Evolutionary conservation across 805 yeast genomes (phyloP).

Genomic region (Komagataella pastoris): DNA sequence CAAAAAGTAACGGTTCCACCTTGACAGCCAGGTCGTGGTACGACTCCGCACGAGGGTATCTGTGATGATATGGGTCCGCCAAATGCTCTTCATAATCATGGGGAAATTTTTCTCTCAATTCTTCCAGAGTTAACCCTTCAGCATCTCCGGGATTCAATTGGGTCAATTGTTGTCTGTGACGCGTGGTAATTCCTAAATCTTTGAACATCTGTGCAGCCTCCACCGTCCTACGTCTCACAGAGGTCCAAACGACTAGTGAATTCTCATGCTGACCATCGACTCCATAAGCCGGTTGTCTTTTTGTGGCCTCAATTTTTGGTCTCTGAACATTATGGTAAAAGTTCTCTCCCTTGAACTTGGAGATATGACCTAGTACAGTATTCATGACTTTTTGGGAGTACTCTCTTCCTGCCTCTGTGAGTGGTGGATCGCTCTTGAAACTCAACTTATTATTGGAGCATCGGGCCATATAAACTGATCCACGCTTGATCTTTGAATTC

Average conservation of each 20-base stretch:
- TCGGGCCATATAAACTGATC: slow-evolving; percentile 87
- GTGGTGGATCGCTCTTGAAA: slow-evolving; percentile 68
- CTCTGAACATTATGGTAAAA: slow-evolving; percentile 10
- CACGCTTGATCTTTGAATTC: slow-evolving; percentile 79
- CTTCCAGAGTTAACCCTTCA: slow-evolving; percentile 51
- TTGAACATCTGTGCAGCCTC: slow-evolving; percentile 66
- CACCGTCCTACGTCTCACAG: slow-evolving; percentile 73
- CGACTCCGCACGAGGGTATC: slow-evolving; percentile 87
- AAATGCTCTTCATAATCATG: slow-evolving; percentile 52
- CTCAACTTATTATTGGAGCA: slow-evolving; percentile 47
- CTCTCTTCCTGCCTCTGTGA: slow-evolving; percentile 57
- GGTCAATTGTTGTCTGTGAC: slow-evolving; percentile 71
- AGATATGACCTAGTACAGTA: slow-evolving; percentile 29
- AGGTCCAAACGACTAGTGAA: slow-evolving; percentile 86
- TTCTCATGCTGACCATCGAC: slow-evolving; percentile 45
- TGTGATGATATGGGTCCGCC: slow-evolving; percentile 82
- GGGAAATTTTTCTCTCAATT: slow-evolving; percentile 49
- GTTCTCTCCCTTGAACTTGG: slow-evolving; percentile 16
- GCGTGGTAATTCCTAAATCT: slow-evolving; percentile 45
- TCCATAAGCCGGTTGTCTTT: slow-evolving; percentile 24
- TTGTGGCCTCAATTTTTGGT: not conserved
- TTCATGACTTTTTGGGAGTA: slow-evolving; percentile 56
- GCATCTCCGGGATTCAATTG: slow-evolving; percentile 85
- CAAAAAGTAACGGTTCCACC: slow-evolving; percentile 84
- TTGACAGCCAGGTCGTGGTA: slow-evolving; percentile 94